Percentiles rank a stretch among this genome's conserved stretches.
phyloP scores from a whole-genome alignment of 1,284 basidiomycete species.

The Pseudozyma tsukubaensis region DNA sequence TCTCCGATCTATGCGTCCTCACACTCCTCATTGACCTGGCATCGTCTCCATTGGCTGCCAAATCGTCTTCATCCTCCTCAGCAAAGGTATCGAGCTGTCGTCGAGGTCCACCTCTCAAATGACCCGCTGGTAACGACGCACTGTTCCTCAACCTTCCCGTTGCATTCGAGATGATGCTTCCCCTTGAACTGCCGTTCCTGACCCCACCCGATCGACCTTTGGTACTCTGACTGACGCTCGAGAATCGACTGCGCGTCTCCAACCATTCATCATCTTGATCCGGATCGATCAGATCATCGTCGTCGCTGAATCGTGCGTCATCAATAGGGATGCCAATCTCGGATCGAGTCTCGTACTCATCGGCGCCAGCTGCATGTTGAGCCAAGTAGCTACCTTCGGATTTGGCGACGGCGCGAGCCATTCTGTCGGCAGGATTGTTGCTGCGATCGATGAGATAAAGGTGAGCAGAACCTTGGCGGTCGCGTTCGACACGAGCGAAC shows the following conservation, averaged over 20 bases:
- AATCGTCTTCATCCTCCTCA: slow-evolving; percentile 41
- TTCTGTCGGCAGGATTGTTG: slow-evolving; percentile 57
- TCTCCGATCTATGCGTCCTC: slow-evolving; percentile 16
- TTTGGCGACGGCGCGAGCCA: slow-evolving; percentile 51
- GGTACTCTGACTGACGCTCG: slow-evolving; percentile 16
- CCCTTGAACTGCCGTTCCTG: slow-evolving; percentile 1
- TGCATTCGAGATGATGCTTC: slow-evolving; percentile 37
- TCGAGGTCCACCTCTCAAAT: slow-evolving; percentile 12
- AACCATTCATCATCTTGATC: slow-evolving; percentile 36
- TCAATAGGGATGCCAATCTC: slow-evolving; percentile 33
- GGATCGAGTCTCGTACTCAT: slow-evolving; percentile 23
- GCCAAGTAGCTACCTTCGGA: slow-evolving; percentile 30
- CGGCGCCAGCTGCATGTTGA: slow-evolving; percentile 5
- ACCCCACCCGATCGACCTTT: slow-evolving; percentile 1
- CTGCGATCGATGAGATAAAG: slow-evolving; percentile 61
- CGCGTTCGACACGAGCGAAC: slow-evolving; percentile 46
- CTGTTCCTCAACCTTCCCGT: slow-evolving; percentile 29
- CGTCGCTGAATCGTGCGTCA: slow-evolving; percentile 23
- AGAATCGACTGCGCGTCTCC: slow-evolving; percentile 32
- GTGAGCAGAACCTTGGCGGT: slow-evolving; percentile 49
- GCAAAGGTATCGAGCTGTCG: slow-evolving; percentile 42
- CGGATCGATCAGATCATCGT: slow-evolving; percentile 18
- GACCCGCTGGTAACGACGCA: slow-evolving; percentile 35
- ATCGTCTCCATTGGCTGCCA: slow-evolving; percentile 23
- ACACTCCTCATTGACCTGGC: slow-evolving; percentile 23